Evolutionary conservation across 2,329 filamentous ascomycete genomes (phyloP), one percentile per base, ranked within the genome.

Genomic region (Monilinia fructigena): DNA sequence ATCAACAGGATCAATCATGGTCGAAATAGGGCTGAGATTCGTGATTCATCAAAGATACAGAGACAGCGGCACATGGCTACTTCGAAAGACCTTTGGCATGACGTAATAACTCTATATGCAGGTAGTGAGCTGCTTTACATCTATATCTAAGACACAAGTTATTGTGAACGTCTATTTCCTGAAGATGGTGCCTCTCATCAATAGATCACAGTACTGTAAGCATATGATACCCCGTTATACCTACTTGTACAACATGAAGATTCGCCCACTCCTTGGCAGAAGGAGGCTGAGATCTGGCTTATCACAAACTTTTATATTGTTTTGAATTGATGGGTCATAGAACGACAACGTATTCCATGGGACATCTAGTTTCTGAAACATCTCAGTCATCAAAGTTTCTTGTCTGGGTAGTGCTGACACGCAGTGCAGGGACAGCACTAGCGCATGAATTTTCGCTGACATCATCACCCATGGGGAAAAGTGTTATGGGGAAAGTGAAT

Each of bases 371-470:
- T 48, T n/a, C 42, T 35, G 35, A 61, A n/a, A 61, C 58, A 61
- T 50, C 45, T 14, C n/a, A 50, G 58, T 38, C 31, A 38, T 45
- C 28, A 18, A 50, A 38, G 26, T 60, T 48, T 47, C 11, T 31
- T 1, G 12, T 45, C 53, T 40, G 20, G n/a, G 31, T 26, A 50
- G 52, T 64, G 61, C 61, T 64, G 61, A 64, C 40, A 56, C 42
- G 35, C 26, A 55, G 50, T 54, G 56, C 58, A 61, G 58, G 58
- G 58, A 52, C 58, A 50, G 31, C 28, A 38, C 28, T 20, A 45
- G 50, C 38, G 61, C 61, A 63, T 63, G 14, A 35, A 55, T 45
- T 18, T 23, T n/a, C 55, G 50, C 28, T 63, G 50, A 56, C 42
- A 48, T 60, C 56, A 60, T 60, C 47, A 60, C 58, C 26, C 11